A percentile compares a stretch with the other conserved stretches of the same genome.
phyloP scores from a whole-genome alignment of 1,139 yeast species.

The Debaryomyces robertsiae region DNA sequence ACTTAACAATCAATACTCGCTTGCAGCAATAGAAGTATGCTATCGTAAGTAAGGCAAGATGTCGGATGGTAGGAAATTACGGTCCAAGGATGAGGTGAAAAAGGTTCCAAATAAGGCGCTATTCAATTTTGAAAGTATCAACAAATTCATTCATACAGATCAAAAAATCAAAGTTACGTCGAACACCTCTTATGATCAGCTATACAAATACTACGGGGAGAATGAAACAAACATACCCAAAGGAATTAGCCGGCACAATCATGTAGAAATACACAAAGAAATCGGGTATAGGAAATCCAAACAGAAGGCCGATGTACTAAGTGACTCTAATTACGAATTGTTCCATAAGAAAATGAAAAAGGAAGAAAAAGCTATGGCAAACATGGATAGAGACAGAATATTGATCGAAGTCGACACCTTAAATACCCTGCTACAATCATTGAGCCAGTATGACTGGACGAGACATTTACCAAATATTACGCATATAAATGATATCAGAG shows the following conservation, averaged over 20 bases:
- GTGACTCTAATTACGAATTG: slow-evolving; percentile 44
- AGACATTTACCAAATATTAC: slow-evolving; percentile 55
- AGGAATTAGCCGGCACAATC: slow-evolving; percentile 13
- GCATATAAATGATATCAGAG: slow-evolving; percentile 47
- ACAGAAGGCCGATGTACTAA: slow-evolving; percentile 40
- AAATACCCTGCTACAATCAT: slow-evolving; percentile 44
- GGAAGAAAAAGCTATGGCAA: slow-evolving; percentile 65
- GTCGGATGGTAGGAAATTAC: slow-evolving; percentile 15
- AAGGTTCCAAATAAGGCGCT: slow-evolving; percentile 14
- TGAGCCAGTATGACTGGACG: slow-evolving; percentile 60
- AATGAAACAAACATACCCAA: slow-evolving; percentile 12
- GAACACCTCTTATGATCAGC: slow-evolving; percentile 12
- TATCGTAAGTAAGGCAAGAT: slow-evolving; percentile 3
- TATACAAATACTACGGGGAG: slow-evolving; percentile 17
- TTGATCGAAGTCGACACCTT: slow-evolving; percentile 54
- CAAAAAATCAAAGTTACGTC: slow-evolving; percentile 21
- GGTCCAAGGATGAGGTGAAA: slow-evolving; percentile 15
- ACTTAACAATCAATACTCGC: neutral
- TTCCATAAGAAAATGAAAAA: slow-evolving; percentile 68
- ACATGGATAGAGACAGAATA: slow-evolving; percentile 55
- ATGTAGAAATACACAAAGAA: slow-evolving; percentile 12
- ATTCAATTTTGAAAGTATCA: slow-evolving; percentile 37
- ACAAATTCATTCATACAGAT: slow-evolving; percentile 27
- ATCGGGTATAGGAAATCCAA: slow-evolving; percentile 26
- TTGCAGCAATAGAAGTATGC: slow-evolving; percentile 2